Evolutionary conservation across 2,329 filamentous ascomycete genomes (phyloP).

Genomic region (Hypoxylon sp.): DNA sequence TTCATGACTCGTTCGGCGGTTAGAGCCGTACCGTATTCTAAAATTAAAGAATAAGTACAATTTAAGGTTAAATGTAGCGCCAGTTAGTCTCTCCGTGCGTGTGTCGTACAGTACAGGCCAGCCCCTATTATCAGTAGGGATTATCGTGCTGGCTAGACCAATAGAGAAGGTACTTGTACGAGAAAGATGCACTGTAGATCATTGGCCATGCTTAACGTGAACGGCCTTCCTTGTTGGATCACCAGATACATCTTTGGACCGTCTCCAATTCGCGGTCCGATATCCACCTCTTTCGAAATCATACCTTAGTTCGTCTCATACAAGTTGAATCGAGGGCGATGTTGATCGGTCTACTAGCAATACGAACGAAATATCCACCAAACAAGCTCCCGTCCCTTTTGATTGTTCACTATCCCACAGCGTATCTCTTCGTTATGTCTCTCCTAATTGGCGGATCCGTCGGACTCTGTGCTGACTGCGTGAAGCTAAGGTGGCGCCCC

Average conservation of each 20-base stretch:
- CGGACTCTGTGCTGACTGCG: constrained; percentile 20
- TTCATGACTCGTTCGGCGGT: background rate
- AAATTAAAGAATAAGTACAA: too few relatives aligned
- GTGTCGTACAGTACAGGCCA: background rate
- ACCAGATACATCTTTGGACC: constrained; percentile 16
- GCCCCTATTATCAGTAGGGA: background rate
- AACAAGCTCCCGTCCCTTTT: constrained; percentile 6
- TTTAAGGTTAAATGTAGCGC: background rate
- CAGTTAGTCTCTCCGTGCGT: background rate
- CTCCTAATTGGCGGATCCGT: constrained; percentile 5
- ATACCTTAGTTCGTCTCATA: too few relatives aligned
- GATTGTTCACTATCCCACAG: background rate
- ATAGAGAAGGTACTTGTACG: background rate
- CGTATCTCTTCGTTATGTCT: background rate
- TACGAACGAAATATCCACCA: constrained; percentile 6
- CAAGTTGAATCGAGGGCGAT: constrained; percentile 6
- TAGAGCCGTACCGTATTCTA: constrained; percentile 21
- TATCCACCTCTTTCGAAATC: too few relatives aligned
- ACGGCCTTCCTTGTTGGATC: background rate
- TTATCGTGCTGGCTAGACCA: background rate
- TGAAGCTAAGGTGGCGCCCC: constrained; percentile 8
- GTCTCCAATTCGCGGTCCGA: too few relatives aligned
- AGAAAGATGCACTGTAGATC: background rate
- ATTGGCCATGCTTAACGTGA: background rate
- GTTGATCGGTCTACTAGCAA: constrained; percentile 4